These are phyloP conservation scores for Deakozyma indianensis DNA, from an alignment of 805 yeast species.

Conservation along the genomic window DNA sequence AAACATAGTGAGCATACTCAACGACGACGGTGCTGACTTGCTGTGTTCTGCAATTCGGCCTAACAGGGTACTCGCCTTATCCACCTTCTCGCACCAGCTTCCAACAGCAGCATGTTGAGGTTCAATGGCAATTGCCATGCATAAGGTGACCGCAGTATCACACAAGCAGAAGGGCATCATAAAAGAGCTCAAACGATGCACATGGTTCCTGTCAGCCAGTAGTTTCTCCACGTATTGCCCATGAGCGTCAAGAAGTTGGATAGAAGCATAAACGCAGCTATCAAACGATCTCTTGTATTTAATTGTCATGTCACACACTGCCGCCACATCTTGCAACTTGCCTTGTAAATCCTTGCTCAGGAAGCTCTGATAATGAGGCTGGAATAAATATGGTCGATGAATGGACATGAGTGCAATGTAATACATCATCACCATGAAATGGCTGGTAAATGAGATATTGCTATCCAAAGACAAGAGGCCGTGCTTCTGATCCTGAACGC, in stretches of 20 bases:
- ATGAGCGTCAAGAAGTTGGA: not conserved
- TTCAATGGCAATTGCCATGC: not conserved
- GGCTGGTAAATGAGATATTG: not conserved
- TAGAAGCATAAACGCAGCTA: not conserved
- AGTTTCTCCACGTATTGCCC: conserved; percentile 1
- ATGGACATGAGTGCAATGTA: not conserved
- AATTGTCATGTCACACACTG: not conserved
- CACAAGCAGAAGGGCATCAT: not conserved
- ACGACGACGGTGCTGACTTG: not conserved
- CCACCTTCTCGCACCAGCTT: not conserved
- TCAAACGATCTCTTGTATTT: not conserved
- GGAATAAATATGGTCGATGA: not conserved
- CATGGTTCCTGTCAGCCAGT: not conserved
- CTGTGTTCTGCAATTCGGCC: not conserved
- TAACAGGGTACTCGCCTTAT: not conserved
- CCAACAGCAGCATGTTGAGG: not conserved
- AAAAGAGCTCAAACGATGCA: not conserved
- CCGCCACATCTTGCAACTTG: not conserved
- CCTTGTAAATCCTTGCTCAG: not conserved
- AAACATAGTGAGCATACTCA: not conserved
- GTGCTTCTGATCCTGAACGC: not conserved
- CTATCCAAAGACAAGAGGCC: not conserved
- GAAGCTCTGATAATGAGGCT: not conserved
- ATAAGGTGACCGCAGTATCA: not conserved
- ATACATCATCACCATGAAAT: not conserved